A percentile compares a stretch with the other conserved stretches of the same genome.
Conservation (phyloP, 441 rosid genomes). For the Euphorbia corollata region DNA sequence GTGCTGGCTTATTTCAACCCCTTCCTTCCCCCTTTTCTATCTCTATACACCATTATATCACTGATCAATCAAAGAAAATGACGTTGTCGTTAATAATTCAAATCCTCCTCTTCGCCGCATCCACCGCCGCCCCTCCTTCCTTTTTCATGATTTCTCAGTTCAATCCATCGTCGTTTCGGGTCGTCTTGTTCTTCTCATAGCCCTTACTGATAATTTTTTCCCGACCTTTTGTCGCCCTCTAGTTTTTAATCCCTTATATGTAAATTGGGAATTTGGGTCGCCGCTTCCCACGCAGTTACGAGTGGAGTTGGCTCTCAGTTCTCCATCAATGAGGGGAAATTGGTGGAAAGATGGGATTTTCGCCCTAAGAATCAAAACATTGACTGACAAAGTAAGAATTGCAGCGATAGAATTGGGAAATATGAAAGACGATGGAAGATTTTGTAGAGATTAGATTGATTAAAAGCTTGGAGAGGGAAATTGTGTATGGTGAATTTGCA, state of each 20-base stretch:
- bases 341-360: conserved; percentile 46
- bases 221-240: conserved; percentile 47
- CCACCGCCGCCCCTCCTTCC: conserved; percentile 46
- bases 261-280: conserved; percentile 41
- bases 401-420: conserved; percentile 12
- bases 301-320: conserved; percentile 54
- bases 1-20: no score
- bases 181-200: conserved; percentile 41
- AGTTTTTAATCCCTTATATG: conserved; percentile 31
- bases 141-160: conserved; percentile 42
- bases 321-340: conserved; percentile 39
- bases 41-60: conserved; percentile 40
- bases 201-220: conserved; percentile 32
- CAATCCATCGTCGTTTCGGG: conserved; percentile 41
- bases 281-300: conserved; percentile 33
- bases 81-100: not conserved
- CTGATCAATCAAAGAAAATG: conserved; percentile 8
- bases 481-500: conserved; percentile 51
- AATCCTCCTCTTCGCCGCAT: conserved; percentile 34
- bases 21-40: conserved; percentile 45
- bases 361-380: not conserved
- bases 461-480: conserved; percentile 46
- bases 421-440: conserved; percentile 47
- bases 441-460: conserved; percentile 53
- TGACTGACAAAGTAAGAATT: not conserved